A percentile compares a stretch with the other conserved stretches of the same genome.
These are phyloP conservation scores for Arabidopsis thaliana DNA, from an alignment of 345 rosid genomes.

Conservation along the genomic window TAIR10.1 NC_003070.9:6421501-6422000, in stretches of 20 bases:
- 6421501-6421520: constrained; percentile 45
- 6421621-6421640: constrained; percentile 20
- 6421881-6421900: not conserved
- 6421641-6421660: constrained; percentile 77
- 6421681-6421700: constrained; percentile 64
- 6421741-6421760: constrained; percentile 56
- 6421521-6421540: no score
- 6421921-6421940: not conserved
- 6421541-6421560: constrained; percentile 28
- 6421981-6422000: not conserved
- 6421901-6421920: not conserved
- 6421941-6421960: not conserved
- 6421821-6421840: not conserved
- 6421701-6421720: constrained; percentile 72
- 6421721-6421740: constrained; percentile 67
- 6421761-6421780: not conserved
- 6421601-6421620: not conserved
- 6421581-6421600: constrained; percentile 13
- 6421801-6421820: not conserved
- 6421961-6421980: not conserved
- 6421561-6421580: not conserved
- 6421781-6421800: not conserved
- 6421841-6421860: no score
- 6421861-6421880: no score
- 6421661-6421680: constrained; percentile 65